Percentiles rank a stretch among this genome's conserved stretches.
These are phyloP conservation scores for Glutinoglossum americanum DNA, from an alignment of 495 filamentous ascomycete genomes.

Conservation along the genomic window DNA sequence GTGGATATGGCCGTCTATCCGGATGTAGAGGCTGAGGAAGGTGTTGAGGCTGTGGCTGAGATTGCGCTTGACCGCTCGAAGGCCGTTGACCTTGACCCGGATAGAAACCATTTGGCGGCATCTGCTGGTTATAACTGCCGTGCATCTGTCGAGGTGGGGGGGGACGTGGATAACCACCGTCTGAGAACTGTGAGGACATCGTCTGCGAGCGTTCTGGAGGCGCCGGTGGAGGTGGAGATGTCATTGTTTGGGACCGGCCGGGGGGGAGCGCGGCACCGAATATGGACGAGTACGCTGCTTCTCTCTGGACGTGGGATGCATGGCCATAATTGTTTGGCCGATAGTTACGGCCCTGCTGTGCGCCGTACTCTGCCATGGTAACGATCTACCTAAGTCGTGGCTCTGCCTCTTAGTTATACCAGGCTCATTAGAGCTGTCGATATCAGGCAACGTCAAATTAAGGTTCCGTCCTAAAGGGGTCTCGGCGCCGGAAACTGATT, in stretches of 20 bases:
- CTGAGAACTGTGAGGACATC: constrained; percentile 47
- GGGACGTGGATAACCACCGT: constrained; percentile 30
- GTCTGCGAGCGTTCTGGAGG: constrained; percentile 56
- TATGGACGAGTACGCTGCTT: constrained; percentile 90
- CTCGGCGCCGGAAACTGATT: neutral
- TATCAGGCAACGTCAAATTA: neutral
- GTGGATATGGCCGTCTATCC: constrained; percentile 37
- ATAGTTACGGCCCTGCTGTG: constrained; percentile 51
- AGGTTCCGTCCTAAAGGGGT: neutral
- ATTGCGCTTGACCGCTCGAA: constrained; percentile 15
- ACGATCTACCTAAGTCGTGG: neutral
- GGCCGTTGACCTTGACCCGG: constrained; percentile 2
- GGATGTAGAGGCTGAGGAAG: constrained; percentile 39
- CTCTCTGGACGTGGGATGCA: constrained; percentile 54
- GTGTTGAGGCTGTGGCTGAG: constrained; percentile 39
- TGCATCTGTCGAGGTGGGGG: neutral
- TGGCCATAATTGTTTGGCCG: constrained; percentile 40
- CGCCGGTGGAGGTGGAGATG: constrained; percentile 37
- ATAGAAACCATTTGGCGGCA: constrained; percentile 1
- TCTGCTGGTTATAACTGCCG: neutral
- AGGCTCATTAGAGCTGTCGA: neutral
- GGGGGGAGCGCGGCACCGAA: constrained; percentile 76
- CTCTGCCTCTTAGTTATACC: neutral
- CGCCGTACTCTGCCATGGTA: constrained; percentile 62
- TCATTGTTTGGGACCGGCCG: constrained; percentile 76